phyloP scores from a whole-genome alignment of 1,284 basidiomycete species.

The Takashimella tepidaria region DNA sequence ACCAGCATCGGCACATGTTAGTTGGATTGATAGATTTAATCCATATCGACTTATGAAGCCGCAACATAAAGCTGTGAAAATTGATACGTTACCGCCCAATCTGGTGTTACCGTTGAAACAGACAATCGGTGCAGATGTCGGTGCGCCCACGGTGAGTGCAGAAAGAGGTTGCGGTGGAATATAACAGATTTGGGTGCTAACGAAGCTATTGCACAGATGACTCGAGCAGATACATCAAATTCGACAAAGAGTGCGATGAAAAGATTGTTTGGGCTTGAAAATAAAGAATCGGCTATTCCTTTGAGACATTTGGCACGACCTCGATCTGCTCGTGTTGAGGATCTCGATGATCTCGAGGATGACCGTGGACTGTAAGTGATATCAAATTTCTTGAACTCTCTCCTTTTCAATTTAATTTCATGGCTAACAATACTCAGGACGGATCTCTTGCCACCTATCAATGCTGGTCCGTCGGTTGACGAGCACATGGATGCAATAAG shows the following conservation, averaged over 20 bases:
- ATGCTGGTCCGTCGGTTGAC: constrained; percentile 29
- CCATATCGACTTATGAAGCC: constrained; percentile 79
- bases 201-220: not conserved
- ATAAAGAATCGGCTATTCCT: constrained; percentile 17
- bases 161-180: too few species aligned
- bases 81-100: constrained; percentile 64
- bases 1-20: constrained; percentile 48
- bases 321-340: constrained; percentile 15
- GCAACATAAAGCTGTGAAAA: constrained; percentile 66
- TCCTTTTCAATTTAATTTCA: constrained; percentile 1
- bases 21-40: constrained; percentile 74
- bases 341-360: constrained; percentile 29
- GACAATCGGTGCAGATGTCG: constrained; percentile 61
- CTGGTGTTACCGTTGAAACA: constrained; percentile 72
- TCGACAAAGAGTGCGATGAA: constrained; percentile 24
- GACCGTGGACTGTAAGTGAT: constrained; percentile 37
- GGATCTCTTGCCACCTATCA: constrained; percentile 38
- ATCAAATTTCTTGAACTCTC: too few species aligned
- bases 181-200: not conserved
- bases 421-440: constrained; percentile 26
- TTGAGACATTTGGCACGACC: constrained; percentile 12
- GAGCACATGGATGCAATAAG: constrained; percentile 56
- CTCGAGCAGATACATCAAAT: constrained; percentile 1
- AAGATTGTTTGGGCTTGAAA: constrained; percentile 29
- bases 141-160: constrained; percentile 7